Base-by-base conservation (phyloP, 192 early-diverging fungal genomes). In the Podila verticillata region DNA sequence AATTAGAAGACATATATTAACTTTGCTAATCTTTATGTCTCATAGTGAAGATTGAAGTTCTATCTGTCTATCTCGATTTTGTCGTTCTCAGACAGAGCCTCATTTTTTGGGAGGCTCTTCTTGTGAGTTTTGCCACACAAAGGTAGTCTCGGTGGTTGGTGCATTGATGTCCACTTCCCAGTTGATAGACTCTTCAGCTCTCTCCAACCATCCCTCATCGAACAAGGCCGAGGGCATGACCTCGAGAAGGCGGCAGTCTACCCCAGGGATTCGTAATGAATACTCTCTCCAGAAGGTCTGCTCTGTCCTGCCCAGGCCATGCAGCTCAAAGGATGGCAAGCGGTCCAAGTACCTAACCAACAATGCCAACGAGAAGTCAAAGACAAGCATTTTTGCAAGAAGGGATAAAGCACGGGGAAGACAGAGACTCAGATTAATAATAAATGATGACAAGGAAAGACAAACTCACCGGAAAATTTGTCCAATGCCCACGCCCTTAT, bases 211-310 rank as follows among this genome's bases (percentile, higher is more conserved):
- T 6, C 56, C 60, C 9, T 79, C 58, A 6, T 74, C 70, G 44
- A 81, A 83, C 34, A 85, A 32, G 9, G 68, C 54, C 6, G 60
- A 64, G 0, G 82, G 82, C 48, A 85, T 70, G 44, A 68, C 66
- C 61, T 85, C 84, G 26, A 81, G 54, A 29, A 85, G 59, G 10
- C 74, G 61, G 63, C 84, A 85, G 44, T 81, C 72, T 26, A 85
- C 82, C 0, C 77, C 82, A n/a, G 66, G 24, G n/a, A 83, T 83
- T 24, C 39, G 34, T 19, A 85, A 57, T 28, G 72, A 81, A 35
- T 85, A 85, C 48, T 75, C 71, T 60, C 84, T 65, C 84, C 84
- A 85, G 54, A 77, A 85, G 8, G 71, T 85, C 31, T 73, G 57
- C 3, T 61, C 65, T 8, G 57, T 83, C 36, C 77, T 65, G 24